Base-by-base conservation (phyloP, 805 yeast species). In the Starmerella ratchasimensis region DNA sequence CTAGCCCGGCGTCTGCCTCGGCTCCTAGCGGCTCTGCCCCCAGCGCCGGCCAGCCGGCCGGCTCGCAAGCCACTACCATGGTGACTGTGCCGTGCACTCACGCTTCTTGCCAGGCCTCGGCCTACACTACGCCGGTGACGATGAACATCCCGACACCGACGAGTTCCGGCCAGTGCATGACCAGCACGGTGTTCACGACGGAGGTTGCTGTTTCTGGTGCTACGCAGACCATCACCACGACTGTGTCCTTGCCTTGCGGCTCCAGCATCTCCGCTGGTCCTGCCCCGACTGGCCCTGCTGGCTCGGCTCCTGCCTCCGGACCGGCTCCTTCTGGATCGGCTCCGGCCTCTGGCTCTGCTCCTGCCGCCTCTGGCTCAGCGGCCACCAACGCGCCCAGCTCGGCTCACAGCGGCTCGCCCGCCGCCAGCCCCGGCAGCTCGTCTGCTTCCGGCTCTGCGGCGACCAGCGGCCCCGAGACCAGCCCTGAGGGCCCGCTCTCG, bases 31-130 rank as follows among this genome's bases (percentile, higher is more conserved):
- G 22, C 7, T 5, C 33, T 9, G 5, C 29, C n/a, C 28, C 28
- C n/a, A 25, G 27, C n/a, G n/a, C n/a, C n/a, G n/a, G n/a, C n/a
- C n/a, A n/a, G n/a, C 35, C 35, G 3, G 35, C 28, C 22, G 7
- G n/a, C 16, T 14, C 28, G 20, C 15, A 20, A 22, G 7, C 22
- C 28, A 28, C 41, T 11, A 37, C 41, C 2, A n/a, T n/a, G n/a
- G 36, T 41, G 11, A 36, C 45, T 10, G 25, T 47, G 19, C 43
- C 48, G 1, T 48, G 51, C 34, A 45, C 48, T 2, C 27, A 37
- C 18, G 15, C 30, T 1, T 37, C 21, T 5, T 46, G 50, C 25
- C 15, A 20, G 1, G 29, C 32, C 6, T 26, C 42, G 2, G 34
- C 17, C 21, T 41, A 28, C 24, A 36, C 39, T 3, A 41, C 51